Conservation (phyloP, 805 yeast genomes). For the Pichia rugopelliculosa region DNA sequence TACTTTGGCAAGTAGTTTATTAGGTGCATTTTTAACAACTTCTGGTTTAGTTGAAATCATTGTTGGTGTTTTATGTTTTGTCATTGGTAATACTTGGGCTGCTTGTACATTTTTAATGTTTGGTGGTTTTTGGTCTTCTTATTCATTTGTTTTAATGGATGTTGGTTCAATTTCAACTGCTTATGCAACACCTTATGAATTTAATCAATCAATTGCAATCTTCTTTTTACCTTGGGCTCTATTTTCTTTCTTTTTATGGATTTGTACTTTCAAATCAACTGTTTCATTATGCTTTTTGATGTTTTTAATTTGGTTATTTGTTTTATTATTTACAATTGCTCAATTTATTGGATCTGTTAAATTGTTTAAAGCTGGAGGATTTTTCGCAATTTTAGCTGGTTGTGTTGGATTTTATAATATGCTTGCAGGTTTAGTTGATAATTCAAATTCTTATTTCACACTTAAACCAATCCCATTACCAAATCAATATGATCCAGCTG, state of each 20-base stretch:
- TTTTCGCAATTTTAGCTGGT: slow-evolving; percentile 37
- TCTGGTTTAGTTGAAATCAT: slow-evolving; percentile 44
- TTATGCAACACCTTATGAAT: slow-evolving; percentile 32
- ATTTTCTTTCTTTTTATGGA: slow-evolving; percentile 39
- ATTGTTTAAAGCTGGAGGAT: slow-evolving; percentile 40
- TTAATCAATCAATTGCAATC: slow-evolving; percentile 39
- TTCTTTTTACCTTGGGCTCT: slow-evolving; percentile 46
- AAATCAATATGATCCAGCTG: slow-evolving; percentile 20
- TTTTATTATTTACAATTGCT: slow-evolving; percentile 38
- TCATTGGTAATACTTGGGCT: slow-evolving; percentile 49
- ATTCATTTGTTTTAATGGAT: slow-evolving; percentile 38
- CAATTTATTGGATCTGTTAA: slow-evolving; percentile 31
- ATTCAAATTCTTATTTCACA: slow-evolving; percentile 50
- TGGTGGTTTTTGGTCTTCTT: slow-evolving; percentile 51
- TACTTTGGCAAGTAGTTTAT: slow-evolving; percentile 33
- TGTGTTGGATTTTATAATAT: slow-evolving; percentile 40
- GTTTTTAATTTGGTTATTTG: slow-evolving; percentile 39
- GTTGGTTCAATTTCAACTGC: slow-evolving; percentile 36
- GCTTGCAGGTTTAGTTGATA: slow-evolving; percentile 40
- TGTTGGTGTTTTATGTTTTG: slow-evolving; percentile 45
- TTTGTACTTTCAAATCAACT: slow-evolving; percentile 44
- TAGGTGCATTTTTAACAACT: slow-evolving; percentile 41
- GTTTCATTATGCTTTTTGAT: slow-evolving; percentile 33
- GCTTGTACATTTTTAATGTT: slow-evolving; percentile 44
- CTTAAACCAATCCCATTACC: slow-evolving; percentile 46